Evolutionary conservation across 306 rosid species (phyloP).

Genomic region (Cicer judaicum): DNA sequence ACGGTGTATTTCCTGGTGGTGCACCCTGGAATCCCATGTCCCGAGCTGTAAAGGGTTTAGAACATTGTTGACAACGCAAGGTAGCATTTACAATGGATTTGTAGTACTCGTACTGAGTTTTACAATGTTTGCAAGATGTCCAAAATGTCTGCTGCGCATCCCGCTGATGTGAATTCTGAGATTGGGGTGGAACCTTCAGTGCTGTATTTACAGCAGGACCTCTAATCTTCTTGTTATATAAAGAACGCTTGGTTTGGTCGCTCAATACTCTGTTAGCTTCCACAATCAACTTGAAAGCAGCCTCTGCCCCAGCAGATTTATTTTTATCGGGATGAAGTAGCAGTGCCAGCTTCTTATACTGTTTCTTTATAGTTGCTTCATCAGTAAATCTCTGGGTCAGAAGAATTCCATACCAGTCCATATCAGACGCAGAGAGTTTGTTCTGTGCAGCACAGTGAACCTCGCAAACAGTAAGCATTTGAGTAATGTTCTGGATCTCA

Average conservation of each 20-base stretch:
- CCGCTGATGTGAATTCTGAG: conserved; percentile 46
- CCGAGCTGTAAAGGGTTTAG: conserved; percentile 52
- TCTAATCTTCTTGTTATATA: conserved; percentile 55
- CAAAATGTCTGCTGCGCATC: conserved; percentile 60
- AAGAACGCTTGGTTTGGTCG: conserved; percentile 61
- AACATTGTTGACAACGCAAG: conserved; percentile 68
- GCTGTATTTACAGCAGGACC: conserved; percentile 42
- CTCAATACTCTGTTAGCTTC: conserved; percentile 80
- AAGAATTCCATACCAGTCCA: conserved; percentile 92
- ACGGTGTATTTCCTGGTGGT: conserved; percentile 43
- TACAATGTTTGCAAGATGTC: conserved; percentile 72
- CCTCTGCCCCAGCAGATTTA: conserved; percentile 85
- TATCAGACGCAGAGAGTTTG: conserved; percentile 59
- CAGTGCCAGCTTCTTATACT: conserved; percentile 81
- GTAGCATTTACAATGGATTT: conserved; percentile 47
- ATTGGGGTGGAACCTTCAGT: conserved; percentile 47
- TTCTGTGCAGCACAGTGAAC: conserved; percentile 81
- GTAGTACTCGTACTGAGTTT: conserved; percentile 59
- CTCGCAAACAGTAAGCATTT: conserved; percentile 72
- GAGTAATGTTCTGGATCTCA: conserved; percentile 68
- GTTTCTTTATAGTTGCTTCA: conserved; percentile 69
- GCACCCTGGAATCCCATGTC: conserved; percentile 50
- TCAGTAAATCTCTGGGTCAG: conserved; percentile 57
- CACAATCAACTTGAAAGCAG: conserved; percentile 88
- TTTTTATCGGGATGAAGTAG: conserved; percentile 96